phyloP scores from a whole-genome alignment of 805 yeast genomes.

The Candida multigemmis region DNA sequence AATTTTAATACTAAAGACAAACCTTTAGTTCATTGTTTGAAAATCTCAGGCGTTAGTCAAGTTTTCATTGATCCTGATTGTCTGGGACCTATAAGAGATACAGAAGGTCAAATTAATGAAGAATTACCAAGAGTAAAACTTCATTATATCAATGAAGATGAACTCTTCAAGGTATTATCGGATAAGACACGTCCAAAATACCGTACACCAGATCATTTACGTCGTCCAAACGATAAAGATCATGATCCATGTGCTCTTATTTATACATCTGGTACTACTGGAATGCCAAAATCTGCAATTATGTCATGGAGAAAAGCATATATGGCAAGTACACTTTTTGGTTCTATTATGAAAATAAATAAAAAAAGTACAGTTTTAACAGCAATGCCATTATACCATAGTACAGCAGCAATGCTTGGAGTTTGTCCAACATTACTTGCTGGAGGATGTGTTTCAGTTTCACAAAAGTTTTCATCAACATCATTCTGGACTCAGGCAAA shows the following conservation, averaged over 20 bases:
- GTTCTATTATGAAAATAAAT: conserved; percentile 55
- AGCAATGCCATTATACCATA: conserved; percentile 93
- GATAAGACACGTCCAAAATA: conserved; percentile 36
- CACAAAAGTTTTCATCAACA: conserved; percentile 74
- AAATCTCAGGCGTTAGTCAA: conserved; percentile 52
- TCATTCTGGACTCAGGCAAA: conserved; percentile 87
- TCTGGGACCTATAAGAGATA: conserved; percentile 39
- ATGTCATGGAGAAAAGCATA: conserved; percentile 84
- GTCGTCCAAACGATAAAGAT: conserved; percentile 52
- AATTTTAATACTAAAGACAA: conserved; percentile 70
- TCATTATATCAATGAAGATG: conserved; percentile 43
- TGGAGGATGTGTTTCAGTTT: conserved; percentile 72
- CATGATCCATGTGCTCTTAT: conserved; percentile 63
- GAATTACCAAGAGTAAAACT: conserved; percentile 30
- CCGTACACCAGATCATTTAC: conserved; percentile 45
- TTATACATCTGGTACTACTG: conserved; percentile 92
- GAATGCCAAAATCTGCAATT: conserved; percentile 88
- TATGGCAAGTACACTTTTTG: conserved; percentile 64
- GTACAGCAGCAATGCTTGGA: conserved; percentile 87
- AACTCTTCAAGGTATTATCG: conserved; percentile 31
- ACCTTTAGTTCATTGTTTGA: conserved; percentile 74
- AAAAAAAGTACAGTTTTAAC: conserved; percentile 58
- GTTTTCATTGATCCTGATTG: conserved; percentile 73
- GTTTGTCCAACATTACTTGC: conserved; percentile 53
- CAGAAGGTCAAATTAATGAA: conserved; percentile 29